Evolutionary conservation across 2,329 filamentous ascomycete species (phyloP), one percentile per base, ranked within the genome.

Genomic region (Lasiodiplodia hormozganensis): DNA sequence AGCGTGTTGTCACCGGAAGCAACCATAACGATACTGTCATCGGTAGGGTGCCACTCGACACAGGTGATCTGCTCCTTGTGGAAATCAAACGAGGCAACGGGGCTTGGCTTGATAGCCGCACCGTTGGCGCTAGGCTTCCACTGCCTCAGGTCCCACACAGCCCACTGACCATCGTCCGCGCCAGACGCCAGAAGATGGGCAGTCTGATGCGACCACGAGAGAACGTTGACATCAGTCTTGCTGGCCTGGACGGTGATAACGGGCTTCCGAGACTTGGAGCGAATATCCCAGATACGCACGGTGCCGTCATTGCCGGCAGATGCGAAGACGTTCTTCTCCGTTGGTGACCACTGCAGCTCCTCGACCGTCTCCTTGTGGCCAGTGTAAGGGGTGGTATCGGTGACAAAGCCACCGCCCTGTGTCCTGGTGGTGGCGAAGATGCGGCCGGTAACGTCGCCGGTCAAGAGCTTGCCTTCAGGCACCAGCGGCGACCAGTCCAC

Each of bases 11-110:
- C 96, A 54, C 91, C 96, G 0, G 93, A 93, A 25, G 93, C 95
- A 52, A 98, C 94, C 2, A 93, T 92, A 18, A 99, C 89, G 75
- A 98, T 96, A 78, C 92, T 96, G 84, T 99, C 95, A 76, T 99
- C 96, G 1, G 93, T 95, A 2, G 96, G 95, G 80, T 98, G 95
- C 95, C 96, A 99, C 83, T 98, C 94, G 49, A 99, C 88, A 73
- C 91, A 93, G 7, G 96, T 99, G 75, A 99, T 93, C 74, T 97
- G 96, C 81, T 97, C 93, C 81, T 93, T 95, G 86, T 99, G 94
- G 85, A 97, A 98, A 76, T 89, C 87, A 82, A 98, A 99, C 74
- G 91, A 92, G 3, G 96, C 96, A n/a, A 98, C 92, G 0, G 96
- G 92, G 58, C 90, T 90, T 6, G 92, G 90, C 56, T 78, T 82